Evolutionary conservation across 208 protist genomes (phyloP), one percentile per base, ranked within the genome.

Genomic region (Trypanosoma scelopori): DNA sequence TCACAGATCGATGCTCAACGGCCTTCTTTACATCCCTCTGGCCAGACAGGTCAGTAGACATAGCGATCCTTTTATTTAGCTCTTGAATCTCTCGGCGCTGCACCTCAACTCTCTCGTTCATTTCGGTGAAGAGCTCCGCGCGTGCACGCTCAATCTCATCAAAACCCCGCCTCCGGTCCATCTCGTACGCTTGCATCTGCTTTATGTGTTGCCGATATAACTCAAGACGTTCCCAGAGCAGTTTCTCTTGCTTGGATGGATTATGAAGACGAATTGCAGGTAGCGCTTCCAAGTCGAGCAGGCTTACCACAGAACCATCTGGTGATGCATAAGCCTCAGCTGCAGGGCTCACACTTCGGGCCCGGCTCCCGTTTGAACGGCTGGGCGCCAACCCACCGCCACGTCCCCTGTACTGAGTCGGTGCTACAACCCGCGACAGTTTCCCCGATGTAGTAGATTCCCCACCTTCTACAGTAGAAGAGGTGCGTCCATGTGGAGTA

Each of bases 121-220:
- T 92, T 27, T 69, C 78, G 15, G 76, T 74, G 53, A 94, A 92
- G 25, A 94, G 74, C 66, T 91, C 85, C 0, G 85, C 85, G 5
- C 89, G 79, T 7, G 80, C 77, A 11, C 65, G 77, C 63, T 93
- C 87, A 77, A 91, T 91, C 48, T 91, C 79, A 55, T 84, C 75
- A 67, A 89, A 89, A 37, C 76, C 79, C 28, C 71, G 45, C 68
- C 88, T 81, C n/a, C 84, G 62, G 56, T 86, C 87, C 9, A 71
- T 48, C 69, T 90, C 87, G 65, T 76, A 86, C 1, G 59, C 57
- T 57, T 86, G 74, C 66, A 85, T 79, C 43, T 86, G 56, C 0
- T 65, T 60, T 42, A 91, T 58, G 37, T 82, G 62, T 51, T 65
- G 61, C 51, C 85, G 73, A 61, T 86, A 91, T 27, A 89, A 47